Percentiles rank a stretch among this genome's conserved stretches.
Evolutionary conservation across 2,329 filamentous ascomycete genomes (phyloP).

Genomic region (Aspergillus ibericus): DNA sequence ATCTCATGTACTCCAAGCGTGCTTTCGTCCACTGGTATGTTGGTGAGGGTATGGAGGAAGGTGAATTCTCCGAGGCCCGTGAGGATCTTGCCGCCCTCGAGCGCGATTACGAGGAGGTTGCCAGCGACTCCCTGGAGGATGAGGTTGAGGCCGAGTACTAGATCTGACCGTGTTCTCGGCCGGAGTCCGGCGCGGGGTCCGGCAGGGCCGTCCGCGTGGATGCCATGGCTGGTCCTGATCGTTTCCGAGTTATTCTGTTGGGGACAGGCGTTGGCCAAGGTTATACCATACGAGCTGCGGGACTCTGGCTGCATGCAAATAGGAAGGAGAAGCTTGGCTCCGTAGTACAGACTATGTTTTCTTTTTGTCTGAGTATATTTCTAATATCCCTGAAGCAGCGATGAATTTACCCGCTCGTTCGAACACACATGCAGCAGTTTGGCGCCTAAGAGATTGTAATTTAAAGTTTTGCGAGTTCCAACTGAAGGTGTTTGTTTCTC

Average conservation of each 20-base stretch:
- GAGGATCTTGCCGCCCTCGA: conserved; percentile 97
- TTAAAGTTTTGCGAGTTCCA: conserved; percentile 1
- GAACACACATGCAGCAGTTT: conserved; percentile 8
- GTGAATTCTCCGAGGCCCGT: conserved; percentile 98
- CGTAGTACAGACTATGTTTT: conserved; percentile 37
- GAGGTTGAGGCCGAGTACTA: conserved; percentile 94
- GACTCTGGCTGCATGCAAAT: conserved; percentile 36
- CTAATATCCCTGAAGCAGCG: conserved; percentile 43
- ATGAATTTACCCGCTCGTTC: conserved; percentile 39
- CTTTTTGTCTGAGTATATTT: conserved; percentile 40
- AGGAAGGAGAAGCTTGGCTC: conserved; percentile 38
- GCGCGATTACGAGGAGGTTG: conserved; percentile 98
- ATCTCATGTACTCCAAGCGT: conserved; percentile 99
- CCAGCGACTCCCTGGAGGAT: conserved; percentile 85
- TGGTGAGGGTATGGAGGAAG: conserved; percentile 99
- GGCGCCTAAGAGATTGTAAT: conserved; percentile 6
- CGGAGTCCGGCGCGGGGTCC: conserved; percentile 13
- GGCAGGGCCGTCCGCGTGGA: conserved; percentile 4
- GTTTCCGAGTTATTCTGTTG: conserved; percentile 24
- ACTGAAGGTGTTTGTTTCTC: neutral
- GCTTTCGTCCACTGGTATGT: conserved; percentile 99
- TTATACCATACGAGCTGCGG: conserved; percentile 25
- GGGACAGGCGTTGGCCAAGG: conserved; percentile 24
- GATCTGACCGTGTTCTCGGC: conserved; percentile 17
- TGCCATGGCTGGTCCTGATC: conserved; percentile 15